Base-by-base conservation (phyloP, 163 green algal genomes). In the Scenedesmus sp. region DNA sequence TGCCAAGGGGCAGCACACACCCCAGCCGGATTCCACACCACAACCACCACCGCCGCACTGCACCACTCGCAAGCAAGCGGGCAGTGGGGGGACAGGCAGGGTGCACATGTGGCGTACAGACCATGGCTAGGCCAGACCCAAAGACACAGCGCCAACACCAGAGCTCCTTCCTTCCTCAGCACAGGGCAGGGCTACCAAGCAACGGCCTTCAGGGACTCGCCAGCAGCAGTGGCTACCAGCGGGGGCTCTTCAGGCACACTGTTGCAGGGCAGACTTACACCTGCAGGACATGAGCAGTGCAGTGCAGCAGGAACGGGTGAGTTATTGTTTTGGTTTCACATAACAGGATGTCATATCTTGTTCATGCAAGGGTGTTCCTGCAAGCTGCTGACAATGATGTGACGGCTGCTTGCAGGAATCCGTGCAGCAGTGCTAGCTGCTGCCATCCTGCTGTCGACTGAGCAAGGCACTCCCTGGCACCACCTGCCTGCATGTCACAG, bases 181-280 rank as follows among this genome's bases (percentile, higher is more conserved):
- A 57, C 56, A 74, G 56, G 66, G 66, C 66, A 76, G 66, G 16
- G 18, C 66, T 18, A 7, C 66, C 66, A 76, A 76, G 66, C 66
- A 76, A 76, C 66, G 15, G 66, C 66, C 66, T 76, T 76, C 66
- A 46, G 66, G 18, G 66, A 4, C 23, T 55, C 56, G 82, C 26
- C 56, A 57, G 26, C 56, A 86, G 82, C 82, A 87, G 82, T 74
- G 56, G 82, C 56, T 54, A 74, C 82, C 34, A 56, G 12, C n/a
- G 2, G 52, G 4, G 81, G 52, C 81, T 84, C 1, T 34, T 46
- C 52, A 46, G 81, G 81, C 20, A 7, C 56, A 55, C 20, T 66
- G 56, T 62, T 87, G 82, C 57, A 74, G 34, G 82, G 82, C 59
- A n/a, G 82, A 87, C 56, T 87, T 87, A 87, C 82, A 87, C 82